These are phyloP conservation scores for Diutina siamensis DNA, from an alignment of 1,139 yeast genomes.

Conservation along the genomic window DNA sequence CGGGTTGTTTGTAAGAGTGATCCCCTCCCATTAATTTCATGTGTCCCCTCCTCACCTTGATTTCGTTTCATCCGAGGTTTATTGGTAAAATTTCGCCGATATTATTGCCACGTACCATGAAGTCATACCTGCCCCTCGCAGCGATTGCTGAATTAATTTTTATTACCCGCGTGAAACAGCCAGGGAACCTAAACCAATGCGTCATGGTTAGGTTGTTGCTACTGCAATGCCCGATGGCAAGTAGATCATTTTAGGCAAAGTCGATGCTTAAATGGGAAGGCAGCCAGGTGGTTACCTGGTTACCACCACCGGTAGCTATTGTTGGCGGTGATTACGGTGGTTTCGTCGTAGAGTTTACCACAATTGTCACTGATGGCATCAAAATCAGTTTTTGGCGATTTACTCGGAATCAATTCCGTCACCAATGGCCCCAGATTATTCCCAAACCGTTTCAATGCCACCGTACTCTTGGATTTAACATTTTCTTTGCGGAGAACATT, in stretches of 20 bases:
- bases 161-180: no score
- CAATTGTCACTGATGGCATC: background rate
- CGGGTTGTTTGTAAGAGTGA: no score
- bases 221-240: background rate
- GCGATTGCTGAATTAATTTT: no score
- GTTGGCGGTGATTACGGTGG: background rate
- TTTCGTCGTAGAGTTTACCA: background rate
- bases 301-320: background rate
- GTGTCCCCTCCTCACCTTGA: no score
- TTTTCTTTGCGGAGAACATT: constrained; percentile 11
- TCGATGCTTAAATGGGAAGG: background rate
- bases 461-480: background rate
- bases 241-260: background rate
- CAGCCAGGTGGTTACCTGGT: no score
- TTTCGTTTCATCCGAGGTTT: no score
- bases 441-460: background rate
- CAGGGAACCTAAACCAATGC: no score
- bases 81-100: no score
- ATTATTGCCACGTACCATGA: no score
- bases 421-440: no score
- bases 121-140: no score
- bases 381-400: background rate
- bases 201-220: background rate
- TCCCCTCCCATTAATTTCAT: no score
- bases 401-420: background rate